phyloP scores from a whole-genome alignment of 2,329 filamentous ascomycete species.

The Venturia asperata region DNA sequence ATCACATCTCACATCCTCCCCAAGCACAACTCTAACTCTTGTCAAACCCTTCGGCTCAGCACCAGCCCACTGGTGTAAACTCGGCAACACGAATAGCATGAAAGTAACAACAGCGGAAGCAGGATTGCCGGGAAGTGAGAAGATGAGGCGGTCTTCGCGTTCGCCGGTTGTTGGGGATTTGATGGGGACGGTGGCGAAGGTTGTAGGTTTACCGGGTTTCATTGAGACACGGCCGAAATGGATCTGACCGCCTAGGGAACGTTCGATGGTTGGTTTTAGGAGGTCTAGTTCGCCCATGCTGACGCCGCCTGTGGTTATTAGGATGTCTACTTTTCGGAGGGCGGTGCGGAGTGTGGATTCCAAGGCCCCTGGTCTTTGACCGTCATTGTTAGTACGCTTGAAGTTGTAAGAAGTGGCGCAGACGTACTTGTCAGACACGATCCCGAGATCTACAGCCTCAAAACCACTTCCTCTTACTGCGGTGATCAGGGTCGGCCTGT shows the following conservation, averaged over 20 bases:
- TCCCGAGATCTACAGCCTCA: conserved; percentile 75
- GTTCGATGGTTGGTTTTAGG: conserved; percentile 91
- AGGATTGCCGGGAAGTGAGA: conserved; percentile 88
- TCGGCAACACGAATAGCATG: conserved; percentile 86
- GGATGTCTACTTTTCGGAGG: conserved; percentile 66
- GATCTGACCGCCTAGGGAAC: conserved; percentile 80
- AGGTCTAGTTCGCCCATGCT: conserved; percentile 98
- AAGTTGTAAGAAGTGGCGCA: not conserved
- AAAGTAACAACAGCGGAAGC: conserved; percentile 89
- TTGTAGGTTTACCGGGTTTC: conserved; percentile 98
- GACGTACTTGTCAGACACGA: conserved; percentile 61
- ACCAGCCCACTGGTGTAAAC: conserved; percentile 70
- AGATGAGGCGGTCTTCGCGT: conserved; percentile 63
- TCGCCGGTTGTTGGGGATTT: conserved; percentile 44
- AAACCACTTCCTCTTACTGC: conserved; percentile 70
- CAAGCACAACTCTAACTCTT: conserved; percentile 61
- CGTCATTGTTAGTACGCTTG: conserved; percentile 16
- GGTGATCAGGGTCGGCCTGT: conserved; percentile 78
- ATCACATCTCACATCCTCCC: conserved; percentile 68
- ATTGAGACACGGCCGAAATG: conserved; percentile 94
- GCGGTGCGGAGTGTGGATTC: conserved; percentile 71
- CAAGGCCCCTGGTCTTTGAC: conserved; percentile 55
- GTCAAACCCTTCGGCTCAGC: conserved; percentile 62
- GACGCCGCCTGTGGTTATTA: conserved; percentile 89
- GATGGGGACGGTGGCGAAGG: conserved; percentile 79